Evolutionary conservation across 148 eudicot species (phyloP), one percentile per base, ranked within the genome.

Genomic region (Rheum nobile): DNA sequence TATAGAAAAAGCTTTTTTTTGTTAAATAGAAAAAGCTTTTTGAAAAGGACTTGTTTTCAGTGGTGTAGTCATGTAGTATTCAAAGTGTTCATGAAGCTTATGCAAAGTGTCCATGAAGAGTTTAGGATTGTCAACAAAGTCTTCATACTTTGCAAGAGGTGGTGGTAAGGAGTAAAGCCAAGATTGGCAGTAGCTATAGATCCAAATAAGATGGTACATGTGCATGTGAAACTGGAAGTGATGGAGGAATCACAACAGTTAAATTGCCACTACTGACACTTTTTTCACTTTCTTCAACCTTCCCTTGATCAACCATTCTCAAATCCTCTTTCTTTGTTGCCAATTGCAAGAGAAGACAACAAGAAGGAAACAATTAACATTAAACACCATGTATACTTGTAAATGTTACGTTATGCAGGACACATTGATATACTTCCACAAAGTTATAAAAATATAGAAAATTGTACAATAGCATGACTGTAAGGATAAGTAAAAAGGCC

Each of bases 61-160:
- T n/a, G n/a, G n/a, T n/a, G n/a, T n/a, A n/a, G n/a, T n/a, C n/a
- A n/a, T n/a, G n/a, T n/a, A n/a, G n/a, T n/a, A n/a, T n/a, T n/a
- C n/a, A n/a, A n/a, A n/a, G n/a, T n/a, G n/a, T n/a, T 85, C 81
- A 84, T 96, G 97, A 47, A 90, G 91, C 77, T 88, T 92, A 83
- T 87, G 82, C 39, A 96, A 72, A 72, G 94, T 83, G 50, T 83
- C 86, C 88, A 86, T 82, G 72, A 96, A 96, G 26, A 88, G 87
- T 75, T 80, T 83, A 22, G 80, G 86, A 73, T 79, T 80, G 35
- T 78, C 79, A 11, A 82, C 83, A 42, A 92, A 85, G 26, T 92
- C 92, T 72, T 92, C 96, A 67, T 86, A 92, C 67, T 79, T 84
- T 22, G 93, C 97, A 76, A 84, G 71, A 63, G 99, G 81, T 29